Evolutionary conservation across 352 stramenopile genomes (phyloP), one percentile per base, ranked within the genome.

Genomic region (Phytophthora vignae): DNA sequence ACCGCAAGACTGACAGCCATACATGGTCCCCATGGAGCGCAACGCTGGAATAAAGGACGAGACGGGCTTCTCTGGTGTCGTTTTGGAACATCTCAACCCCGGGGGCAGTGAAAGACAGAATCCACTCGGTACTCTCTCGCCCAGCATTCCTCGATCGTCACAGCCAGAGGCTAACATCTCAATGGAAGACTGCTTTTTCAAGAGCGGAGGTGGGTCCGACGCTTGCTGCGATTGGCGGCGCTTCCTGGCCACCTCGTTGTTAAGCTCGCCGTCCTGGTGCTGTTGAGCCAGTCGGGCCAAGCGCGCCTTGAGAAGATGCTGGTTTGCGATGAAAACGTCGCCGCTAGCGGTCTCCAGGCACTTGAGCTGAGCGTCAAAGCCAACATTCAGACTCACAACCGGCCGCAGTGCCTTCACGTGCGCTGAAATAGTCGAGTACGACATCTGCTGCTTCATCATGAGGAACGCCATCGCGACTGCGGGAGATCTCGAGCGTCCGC

Each of bases 351-450:
- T 79, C 14, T 91, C 87, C 4, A 96, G 87, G 40, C 76, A 92
- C 22, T 85, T 83, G 7, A 98, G 74, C 65, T 98, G 91, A 15
- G 83, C 74, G 65, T 98, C 90, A 61, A 98, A 98, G 17, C 92
- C 90, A 33, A 70, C 40, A 60, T 97, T 97, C 10, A 96, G 69
- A 54, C 75, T 81, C 12, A 93, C 77, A 10, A 97, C 82, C 7
- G 90, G 83, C 1, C 92, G 87, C 3, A 83, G 55, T 11, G 71
- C 55, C 44, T 82, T 85, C 58, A 98, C 75, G 14, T 90, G 82
- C 0, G 67, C 64, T 21, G 74, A 64, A 15, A 90, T 78, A 4
- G 78, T 52, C 27, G 89, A 77, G 60, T 84, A 96, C 1, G 71
- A 73, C 27, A 92, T 60, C 19, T 84, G 69, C 52, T 90, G 69